Base-by-base conservation (phyloP, 352 stramenopile genomes). In the Phytophthora boehmeriae region DNA sequence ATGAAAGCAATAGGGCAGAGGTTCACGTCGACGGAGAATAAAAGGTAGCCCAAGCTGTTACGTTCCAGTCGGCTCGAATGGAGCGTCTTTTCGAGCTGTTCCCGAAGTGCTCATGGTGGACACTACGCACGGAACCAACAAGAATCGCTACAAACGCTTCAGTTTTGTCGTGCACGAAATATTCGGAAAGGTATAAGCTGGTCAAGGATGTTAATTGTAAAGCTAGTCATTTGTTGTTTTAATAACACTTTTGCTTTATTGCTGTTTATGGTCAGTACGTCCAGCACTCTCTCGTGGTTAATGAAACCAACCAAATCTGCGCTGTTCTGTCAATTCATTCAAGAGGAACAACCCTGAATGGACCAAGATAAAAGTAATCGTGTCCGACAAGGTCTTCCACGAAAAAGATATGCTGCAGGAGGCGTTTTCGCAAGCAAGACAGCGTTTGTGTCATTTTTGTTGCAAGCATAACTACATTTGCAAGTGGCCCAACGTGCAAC, bases 61-160 rank as follows among this genome's bases (percentile, higher is more conserved):
- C 19, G 5, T 47, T 47, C 41, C 41, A 47, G 45, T 39, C 10
- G 9, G 45, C 45, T 17, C 8, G n/a, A 17, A 30, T 36, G 23
- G 38, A 52, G 45, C 28, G 45, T 4, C 19, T 52, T 52, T 52
- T 25, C 4, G 23, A 35, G 45, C 45, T 5, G 35, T 52, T 35
- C 45, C 45, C 5, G 45, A 52, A n/a, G 23, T 39, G 19, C 5
- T 52, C 4, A 8, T 52, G 4, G 45, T 52, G 5, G 45, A 52
- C 19, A 11, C 45, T 5, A 52, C 45, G n/a, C 45, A 52, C 16
- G 25, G 5, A 16, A 52, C 45, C 6, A 52, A 52, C 19, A 10
- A 6, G 6, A 52, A 52, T 17, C 45, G 23, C 45, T 52, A 52
- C 23, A 52, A 52, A 25, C 45, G 35, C 6, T 52, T 52, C 45